Percentiles rank a stretch among this genome's conserved stretches.
phyloP scores from a whole-genome alignment of 768 basidiomycete genomes.

The Tulasnella sp. region DNA sequence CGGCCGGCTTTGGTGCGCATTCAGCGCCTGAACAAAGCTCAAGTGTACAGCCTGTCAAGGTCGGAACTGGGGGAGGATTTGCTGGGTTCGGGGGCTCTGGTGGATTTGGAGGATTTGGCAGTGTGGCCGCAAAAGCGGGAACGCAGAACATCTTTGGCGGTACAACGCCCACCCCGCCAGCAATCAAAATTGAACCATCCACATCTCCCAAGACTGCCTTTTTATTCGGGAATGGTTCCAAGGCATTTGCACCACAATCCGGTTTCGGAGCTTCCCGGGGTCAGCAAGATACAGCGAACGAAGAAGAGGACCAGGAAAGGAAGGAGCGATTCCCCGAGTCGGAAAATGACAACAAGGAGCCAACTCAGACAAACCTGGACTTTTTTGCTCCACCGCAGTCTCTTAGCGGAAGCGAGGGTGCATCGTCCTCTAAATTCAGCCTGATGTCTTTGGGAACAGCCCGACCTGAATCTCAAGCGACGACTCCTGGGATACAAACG shows the following conservation, averaged over 20 bases:
- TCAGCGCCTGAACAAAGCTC: slow-evolving; percentile 15
- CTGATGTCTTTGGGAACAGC: slow-evolving; percentile 16
- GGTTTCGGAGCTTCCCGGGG: neutral
- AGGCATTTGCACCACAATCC: neutral
- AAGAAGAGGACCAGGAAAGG: slow-evolving; percentile 28
- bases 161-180: neutral
- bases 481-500: neutral
- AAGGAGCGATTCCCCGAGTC: slow-evolving; percentile 28
- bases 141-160: neutral
- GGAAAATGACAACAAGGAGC: slow-evolving; percentile 26
- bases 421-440: slow-evolving; percentile 7
- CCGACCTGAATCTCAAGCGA: neutral
- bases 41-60: slow-evolving; percentile 9
- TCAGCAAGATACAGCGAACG: slow-evolving; percentile 13
- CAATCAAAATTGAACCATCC: neutral
- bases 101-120: slow-evolving; percentile 5
- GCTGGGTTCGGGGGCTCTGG: neutral
- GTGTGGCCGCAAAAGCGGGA: slow-evolving; percentile 14
- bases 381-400: neutral
- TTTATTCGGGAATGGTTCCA: neutral
- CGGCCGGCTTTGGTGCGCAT: slow-evolving; percentile 14
- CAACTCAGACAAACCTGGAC: neutral
- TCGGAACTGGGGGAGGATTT: slow-evolving; percentile 2
- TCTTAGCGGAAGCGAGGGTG: neutral
- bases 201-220: neutral